Base-by-base conservation (phyloP, 2,329 filamentous ascomycete genomes). In the Chrysosporium queenslandicum region DNA sequence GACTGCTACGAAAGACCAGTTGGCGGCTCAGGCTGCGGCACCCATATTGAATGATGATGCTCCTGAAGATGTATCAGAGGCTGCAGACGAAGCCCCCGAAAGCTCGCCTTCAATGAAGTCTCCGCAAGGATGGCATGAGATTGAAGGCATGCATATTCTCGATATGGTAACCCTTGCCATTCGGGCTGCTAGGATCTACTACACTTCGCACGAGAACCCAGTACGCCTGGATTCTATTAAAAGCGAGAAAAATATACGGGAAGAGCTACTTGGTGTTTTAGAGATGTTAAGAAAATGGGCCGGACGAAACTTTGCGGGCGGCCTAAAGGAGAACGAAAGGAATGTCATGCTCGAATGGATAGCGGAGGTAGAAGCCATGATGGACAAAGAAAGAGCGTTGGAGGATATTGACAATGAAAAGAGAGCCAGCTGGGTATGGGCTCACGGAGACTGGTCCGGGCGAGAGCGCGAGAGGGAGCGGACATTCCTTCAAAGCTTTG, bases 121-220 rank as follows among this genome's bases (percentile, higher is more conserved):
- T 30, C 73, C 75, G 18, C 80, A 81, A 58, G 83, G 82, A 7
- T 94, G 86, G 82, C 81, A 86, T 66, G 88, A 96, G 68, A 78
- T 94, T 20, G 87, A 95, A 66, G 92, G 91, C 16, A 82, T 97
- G 74, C 87, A 94, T 63, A 81, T 98, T 34, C 79, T 97, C 52
- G 91, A 97, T 66, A 83, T 94, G 50, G 85, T 92, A 64, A 98
- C 92, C 0, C 76, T 97, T 50, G 91, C 91, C n/a, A 97, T 98
- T 59, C 82, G 89, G 49, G 89, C 91, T 1, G 92, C 92, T 48
- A 95, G 94, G 71, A 84, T 94, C 62, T 98, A 97, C 71, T 97
- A 98, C 70, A 96, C 90, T 0, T 80, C 88, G 3, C 92, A 97
- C 65, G 86, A 94, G 63, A 78, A 90, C 50, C 88, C 90, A 1